Conservation (phyloP, 306 rosid species). For the Quercus dentata region DNA sequence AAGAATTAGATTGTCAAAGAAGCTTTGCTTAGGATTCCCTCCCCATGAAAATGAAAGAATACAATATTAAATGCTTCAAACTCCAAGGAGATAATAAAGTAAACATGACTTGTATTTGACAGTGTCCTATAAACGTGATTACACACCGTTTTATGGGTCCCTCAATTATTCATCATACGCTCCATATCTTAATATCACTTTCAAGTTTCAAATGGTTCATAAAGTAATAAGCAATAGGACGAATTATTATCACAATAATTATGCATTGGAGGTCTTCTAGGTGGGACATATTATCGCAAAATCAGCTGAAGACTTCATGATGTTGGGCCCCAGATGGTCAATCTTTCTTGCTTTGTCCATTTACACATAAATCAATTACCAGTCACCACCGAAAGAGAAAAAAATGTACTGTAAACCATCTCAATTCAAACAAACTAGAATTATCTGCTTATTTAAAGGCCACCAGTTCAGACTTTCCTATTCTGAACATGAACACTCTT, state of each 20-base stretch:
- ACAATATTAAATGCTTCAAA: conserved; percentile 18
- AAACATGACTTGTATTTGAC: neutral
- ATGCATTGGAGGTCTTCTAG: neutral
- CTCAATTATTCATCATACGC: neutral
- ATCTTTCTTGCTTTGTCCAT: neutral
- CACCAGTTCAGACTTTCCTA: no score
- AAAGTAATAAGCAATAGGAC: neutral
- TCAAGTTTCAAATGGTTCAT: neutral
- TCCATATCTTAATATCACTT: neutral
- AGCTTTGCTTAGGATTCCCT: conserved; percentile 47
- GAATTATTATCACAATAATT: neutral
- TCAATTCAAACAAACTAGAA: neutral
- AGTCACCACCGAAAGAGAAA: neutral
- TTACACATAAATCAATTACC: neutral
- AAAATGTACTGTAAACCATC: neutral
- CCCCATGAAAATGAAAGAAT: conserved; percentile 23
- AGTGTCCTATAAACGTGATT: neutral
- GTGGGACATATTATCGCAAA: conserved; percentile 12
- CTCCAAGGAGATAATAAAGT: conserved; percentile 10
- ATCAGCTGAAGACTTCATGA: neutral
- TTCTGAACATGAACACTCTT: neutral
- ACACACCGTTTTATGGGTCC: neutral
- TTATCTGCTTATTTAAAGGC: no score
- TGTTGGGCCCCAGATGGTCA: neutral
- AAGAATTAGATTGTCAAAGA: conserved; percentile 34